Evolutionary conservation across 139 green algal genomes (phyloP).

Genomic region (Monoraphidium neglectum): DNA sequence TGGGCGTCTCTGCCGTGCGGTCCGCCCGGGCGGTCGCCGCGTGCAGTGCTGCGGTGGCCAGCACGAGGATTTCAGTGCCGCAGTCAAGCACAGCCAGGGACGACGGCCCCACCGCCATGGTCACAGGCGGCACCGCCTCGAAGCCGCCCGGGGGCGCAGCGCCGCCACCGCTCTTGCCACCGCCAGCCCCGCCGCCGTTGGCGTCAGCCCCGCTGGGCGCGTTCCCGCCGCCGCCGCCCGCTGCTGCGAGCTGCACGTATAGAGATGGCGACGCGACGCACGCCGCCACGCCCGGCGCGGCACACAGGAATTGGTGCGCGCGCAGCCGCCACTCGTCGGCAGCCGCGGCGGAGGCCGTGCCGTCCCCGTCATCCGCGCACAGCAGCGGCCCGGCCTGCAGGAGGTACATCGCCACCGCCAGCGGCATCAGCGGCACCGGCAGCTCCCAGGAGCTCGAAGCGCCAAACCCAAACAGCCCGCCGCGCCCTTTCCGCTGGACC

Average conservation of each 20-base stretch:
- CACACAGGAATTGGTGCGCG: constrained; percentile 20
- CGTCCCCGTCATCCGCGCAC: too few relatives aligned
- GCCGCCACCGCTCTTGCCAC: too few relatives aligned
- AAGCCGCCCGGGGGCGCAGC: constrained; percentile 5
- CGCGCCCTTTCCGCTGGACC: background rate
- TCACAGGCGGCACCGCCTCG: constrained; percentile 17
- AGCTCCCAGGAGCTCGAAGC: constrained; percentile 11
- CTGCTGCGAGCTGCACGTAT: too few relatives aligned
- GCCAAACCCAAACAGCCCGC: constrained; percentile 16
- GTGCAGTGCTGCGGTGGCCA: constrained; percentile 4
- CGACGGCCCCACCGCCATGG: constrained; percentile 20
- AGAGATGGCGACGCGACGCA: constrained; percentile 18
- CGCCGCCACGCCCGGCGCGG: constrained; percentile 3
- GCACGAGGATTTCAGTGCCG: constrained; percentile 20
- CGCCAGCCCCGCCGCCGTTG: too few relatives aligned
- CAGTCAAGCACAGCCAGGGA: constrained; percentile 28
- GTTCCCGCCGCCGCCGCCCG: too few relatives aligned
- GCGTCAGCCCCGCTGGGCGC: too few relatives aligned
- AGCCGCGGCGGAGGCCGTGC: too few relatives aligned
- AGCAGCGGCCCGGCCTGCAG: constrained; percentile 20
- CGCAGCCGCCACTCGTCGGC: constrained; percentile 15
- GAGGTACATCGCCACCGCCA: constrained; percentile 21
- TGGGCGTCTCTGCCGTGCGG: too few relatives aligned
- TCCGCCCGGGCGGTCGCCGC: too few relatives aligned
- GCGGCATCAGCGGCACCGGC: constrained; percentile 15